phyloP scores from a whole-genome alignment of 2,329 filamentous ascomycete species.

The Colletotrichum godetiae region DNA sequence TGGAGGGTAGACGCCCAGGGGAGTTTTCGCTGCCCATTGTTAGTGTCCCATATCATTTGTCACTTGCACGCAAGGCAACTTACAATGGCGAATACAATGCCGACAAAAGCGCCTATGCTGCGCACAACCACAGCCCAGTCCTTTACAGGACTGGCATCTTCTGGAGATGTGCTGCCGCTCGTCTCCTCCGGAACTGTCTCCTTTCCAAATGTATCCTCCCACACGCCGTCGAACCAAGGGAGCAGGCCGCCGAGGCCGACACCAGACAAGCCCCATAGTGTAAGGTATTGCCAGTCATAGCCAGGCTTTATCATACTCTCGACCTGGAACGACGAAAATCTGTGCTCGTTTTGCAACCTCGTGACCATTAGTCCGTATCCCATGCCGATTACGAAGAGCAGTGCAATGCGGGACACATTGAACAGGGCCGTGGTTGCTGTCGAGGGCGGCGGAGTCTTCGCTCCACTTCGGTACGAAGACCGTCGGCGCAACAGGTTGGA shows the following conservation, averaged over 20 bases:
- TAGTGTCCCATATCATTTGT: conserved; percentile 1
- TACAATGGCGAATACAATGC: conserved; percentile 79
- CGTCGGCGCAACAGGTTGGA: conserved; percentile 48
- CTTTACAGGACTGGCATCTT: conserved; percentile 57
- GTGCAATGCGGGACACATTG: conserved; percentile 64
- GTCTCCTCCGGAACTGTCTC: conserved; percentile 42
- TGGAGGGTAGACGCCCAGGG: conserved; percentile 97
- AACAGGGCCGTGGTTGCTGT: conserved; percentile 55
- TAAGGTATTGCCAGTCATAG: conserved; percentile 74
- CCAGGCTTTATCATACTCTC: conserved; percentile 54
- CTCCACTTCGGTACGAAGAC: conserved; percentile 47
- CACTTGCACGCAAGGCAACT: conserved; percentile 49
- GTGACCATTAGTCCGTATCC: conserved; percentile 86
- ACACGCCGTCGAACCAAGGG: conserved; percentile 85
- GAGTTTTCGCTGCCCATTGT: conserved; percentile 75
- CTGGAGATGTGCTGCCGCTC: conserved; percentile 32
- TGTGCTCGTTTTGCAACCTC: conserved; percentile 78
- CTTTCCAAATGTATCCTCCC: conserved; percentile 66
- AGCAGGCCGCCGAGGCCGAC: conserved; percentile 82
- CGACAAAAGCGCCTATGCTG: conserved; percentile 70
- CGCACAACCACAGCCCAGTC: conserved; percentile 79
- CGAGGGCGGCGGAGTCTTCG: conserved; percentile 42
- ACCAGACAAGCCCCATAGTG: conserved; percentile 85
- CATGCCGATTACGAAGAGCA: conserved; percentile 84
- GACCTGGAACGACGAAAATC: conserved; percentile 71